These are phyloP conservation scores for Sugiyamaella qingdaonensis DNA, from an alignment of 805 yeast species.

Conservation along the genomic window DNA sequence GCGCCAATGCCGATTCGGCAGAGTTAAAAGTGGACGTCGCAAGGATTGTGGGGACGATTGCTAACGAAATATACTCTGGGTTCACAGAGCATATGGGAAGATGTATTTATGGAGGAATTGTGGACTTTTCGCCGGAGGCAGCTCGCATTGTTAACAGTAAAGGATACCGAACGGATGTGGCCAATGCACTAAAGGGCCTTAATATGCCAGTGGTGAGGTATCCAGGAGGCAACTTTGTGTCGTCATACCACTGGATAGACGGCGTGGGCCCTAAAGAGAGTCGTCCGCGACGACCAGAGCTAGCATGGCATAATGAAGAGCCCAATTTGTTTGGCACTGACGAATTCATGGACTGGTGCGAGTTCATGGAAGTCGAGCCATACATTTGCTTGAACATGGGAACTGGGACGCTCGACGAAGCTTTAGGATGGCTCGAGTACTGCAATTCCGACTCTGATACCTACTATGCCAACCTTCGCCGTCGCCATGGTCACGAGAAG, in stretches of 20 bases:
- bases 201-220: conserved; percentile 36
- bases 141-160: conserved; percentile 23
- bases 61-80: conserved; percentile 33
- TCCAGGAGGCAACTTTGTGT: conserved; percentile 38
- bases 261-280: conserved; percentile 33
- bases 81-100: conserved; percentile 38
- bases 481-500: conserved; percentile 34
- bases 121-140: conserved; percentile 28
- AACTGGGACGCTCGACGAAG: conserved; percentile 37
- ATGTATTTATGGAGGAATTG: conserved; percentile 38
- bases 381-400: conserved; percentile 37
- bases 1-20: too few relatives aligned
- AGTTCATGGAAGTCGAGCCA: conserved; percentile 32
- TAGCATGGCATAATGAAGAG: conserved; percentile 36
- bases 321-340: conserved; percentile 35
- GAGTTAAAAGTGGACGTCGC: conserved; percentile 26
- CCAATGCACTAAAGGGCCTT: conserved; percentile 31
- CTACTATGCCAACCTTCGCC: conserved; percentile 34
- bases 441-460: conserved; percentile 34
- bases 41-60: conserved; percentile 28
- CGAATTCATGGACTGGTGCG: conserved; percentile 37
- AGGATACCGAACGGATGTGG: conserved; percentile 33
- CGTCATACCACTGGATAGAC: conserved; percentile 36
- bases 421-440: conserved; percentile 36
- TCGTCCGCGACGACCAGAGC: conserved; percentile 34